These are phyloP conservation scores for Neostapfia colusana DNA, from an alignment of 176 grass and related monocot species.

Conservation along the genomic window DNA sequence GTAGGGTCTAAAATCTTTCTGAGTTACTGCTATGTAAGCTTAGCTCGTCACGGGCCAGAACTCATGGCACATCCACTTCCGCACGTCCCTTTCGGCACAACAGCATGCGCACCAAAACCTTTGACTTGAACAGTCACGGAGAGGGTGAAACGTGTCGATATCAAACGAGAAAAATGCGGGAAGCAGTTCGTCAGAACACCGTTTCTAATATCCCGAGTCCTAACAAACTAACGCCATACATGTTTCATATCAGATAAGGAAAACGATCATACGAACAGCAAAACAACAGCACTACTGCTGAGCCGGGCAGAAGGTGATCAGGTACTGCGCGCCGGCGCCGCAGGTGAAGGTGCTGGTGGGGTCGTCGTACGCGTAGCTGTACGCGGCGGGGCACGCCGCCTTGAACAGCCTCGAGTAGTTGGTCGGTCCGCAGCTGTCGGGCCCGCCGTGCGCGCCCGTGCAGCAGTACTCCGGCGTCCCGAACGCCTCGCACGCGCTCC, in stretches of 20 bases:
- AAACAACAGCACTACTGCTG: not conserved
- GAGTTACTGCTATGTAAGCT: not conserved
- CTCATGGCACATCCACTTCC: too few species aligned
- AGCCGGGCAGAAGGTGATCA: conserved; percentile 78
- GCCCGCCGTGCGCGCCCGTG: conserved; percentile 63
- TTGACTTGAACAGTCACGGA: too few species aligned
- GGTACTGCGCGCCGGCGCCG: conserved; percentile 57
- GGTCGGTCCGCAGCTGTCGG: conserved; percentile 58
- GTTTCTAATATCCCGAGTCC: too few species aligned
- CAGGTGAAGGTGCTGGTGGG: conserved; percentile 92
- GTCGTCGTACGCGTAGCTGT: conserved; percentile 96
- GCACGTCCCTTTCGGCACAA: too few species aligned
- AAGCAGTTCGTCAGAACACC: too few species aligned
- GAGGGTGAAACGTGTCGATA: too few species aligned
- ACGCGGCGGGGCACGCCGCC: conserved; percentile 67
- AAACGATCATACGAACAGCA: not conserved
- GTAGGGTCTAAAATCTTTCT: not conserved
- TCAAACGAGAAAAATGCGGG: too few species aligned
- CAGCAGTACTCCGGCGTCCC: conserved; percentile 72
- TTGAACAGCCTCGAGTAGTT: conserved; percentile 80
- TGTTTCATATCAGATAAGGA: not conserved
- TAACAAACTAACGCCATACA: too few species aligned
- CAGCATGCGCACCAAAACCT: too few species aligned
- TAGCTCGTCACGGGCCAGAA: not conserved
- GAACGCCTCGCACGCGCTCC: conserved; percentile 85